Evolutionary conservation across 345 rosid species (phyloP).

Genomic region (Citrus unshiu): DNA sequence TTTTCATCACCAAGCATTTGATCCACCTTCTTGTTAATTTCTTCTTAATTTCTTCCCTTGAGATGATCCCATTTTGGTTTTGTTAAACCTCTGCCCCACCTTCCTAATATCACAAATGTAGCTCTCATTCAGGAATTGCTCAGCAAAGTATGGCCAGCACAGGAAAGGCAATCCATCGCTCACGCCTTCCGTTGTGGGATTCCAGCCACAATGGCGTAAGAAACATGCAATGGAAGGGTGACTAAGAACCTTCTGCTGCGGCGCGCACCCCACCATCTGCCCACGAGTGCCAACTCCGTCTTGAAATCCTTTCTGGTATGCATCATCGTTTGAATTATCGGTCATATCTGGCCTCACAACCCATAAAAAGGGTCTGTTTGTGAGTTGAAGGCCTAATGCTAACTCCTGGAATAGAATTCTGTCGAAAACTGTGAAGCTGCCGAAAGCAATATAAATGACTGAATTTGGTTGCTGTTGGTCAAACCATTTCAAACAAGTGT

Average conservation of each 20-base stretch:
- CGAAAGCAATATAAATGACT: constrained; percentile 37
- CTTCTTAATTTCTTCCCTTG: constrained; percentile 25
- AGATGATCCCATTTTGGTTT: constrained; percentile 19
- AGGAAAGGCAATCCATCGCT: too few species aligned
- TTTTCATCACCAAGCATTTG: constrained; percentile 22
- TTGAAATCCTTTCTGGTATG: neutral
- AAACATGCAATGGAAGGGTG: too few species aligned
- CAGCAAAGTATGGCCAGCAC: too few species aligned
- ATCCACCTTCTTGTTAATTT: constrained; percentile 18
- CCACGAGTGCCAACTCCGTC: neutral
- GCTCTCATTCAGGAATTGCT: constrained; percentile 12
- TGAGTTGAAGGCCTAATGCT: constrained; percentile 28
- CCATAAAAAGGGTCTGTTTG: constrained; percentile 2
- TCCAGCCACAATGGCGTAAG: too few species aligned
- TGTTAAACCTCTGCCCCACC: constrained; percentile 36
- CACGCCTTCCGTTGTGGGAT: too few species aligned
- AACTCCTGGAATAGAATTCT: constrained; percentile 17
- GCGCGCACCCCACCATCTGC: constrained; percentile 34
- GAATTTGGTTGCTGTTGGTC: constrained; percentile 25
- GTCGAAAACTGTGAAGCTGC: constrained; percentile 11
- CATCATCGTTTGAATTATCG: neutral
- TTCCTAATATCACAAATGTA: constrained; percentile 43
- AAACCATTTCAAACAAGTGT: constrained; percentile 29
- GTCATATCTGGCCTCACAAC: constrained; percentile 5
- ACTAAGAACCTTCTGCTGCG: constrained; percentile 29